phyloP scores from a whole-genome alignment of 768 basidiomycete species.

The Serendipita sp. region DNA sequence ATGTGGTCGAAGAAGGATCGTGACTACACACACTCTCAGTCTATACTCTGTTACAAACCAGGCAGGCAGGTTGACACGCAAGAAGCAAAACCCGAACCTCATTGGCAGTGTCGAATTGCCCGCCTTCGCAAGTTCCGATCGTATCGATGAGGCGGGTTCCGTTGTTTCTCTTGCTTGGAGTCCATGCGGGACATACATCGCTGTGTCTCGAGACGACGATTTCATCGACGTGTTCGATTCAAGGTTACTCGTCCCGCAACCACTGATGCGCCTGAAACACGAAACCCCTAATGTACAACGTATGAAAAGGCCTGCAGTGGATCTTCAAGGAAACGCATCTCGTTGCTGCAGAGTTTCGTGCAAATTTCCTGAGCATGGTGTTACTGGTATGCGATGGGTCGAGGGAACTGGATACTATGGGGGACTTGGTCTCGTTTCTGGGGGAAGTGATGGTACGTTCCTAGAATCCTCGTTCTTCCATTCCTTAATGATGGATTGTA shows the following conservation, averaged over 20 bases:
- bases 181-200: neutral
- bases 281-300: neutral
- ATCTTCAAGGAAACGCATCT: neutral
- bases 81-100: neutral
- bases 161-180: neutral
- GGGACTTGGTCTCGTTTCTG: neutral
- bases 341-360: neutral
- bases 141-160: neutral
- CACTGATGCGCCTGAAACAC: neutral
- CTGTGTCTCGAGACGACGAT: neutral
- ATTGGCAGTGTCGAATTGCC: neutral
- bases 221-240: neutral
- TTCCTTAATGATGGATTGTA: neutral
- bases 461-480: neutral
- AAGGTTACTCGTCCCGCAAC: neutral
- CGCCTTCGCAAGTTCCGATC: neutral
- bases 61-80: neutral
- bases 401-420: neutral
- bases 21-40: neutral
- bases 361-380: neutral
- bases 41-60: neutral
- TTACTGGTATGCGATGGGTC: constrained; percentile 1
- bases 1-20: neutral
- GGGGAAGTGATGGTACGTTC: neutral
- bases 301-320: neutral